These are phyloP conservation scores for Aspergillus latus DNA, from an alignment of 2,329 filamentous ascomycete species.

Conservation along the genomic window DNA sequence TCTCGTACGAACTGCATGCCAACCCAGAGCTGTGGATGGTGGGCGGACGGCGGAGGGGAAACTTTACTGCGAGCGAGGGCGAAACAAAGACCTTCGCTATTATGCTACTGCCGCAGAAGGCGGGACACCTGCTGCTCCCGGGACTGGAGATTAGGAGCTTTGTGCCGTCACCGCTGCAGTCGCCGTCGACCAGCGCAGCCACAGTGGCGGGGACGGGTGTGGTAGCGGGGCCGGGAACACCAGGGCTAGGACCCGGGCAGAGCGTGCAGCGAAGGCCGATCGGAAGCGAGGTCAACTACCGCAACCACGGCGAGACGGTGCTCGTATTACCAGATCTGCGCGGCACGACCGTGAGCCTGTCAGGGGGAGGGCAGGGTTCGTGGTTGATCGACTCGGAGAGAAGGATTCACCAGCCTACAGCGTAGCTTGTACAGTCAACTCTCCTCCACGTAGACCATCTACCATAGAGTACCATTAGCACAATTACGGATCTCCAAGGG, in stretches of 20 bases:
- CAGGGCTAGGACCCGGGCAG: not conserved
- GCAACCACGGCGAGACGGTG: slow-evolving; percentile 74
- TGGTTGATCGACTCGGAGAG: slow-evolving; percentile 65
- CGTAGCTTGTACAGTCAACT: not conserved
- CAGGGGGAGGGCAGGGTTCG: slow-evolving; percentile 59
- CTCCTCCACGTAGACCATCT: not conserved
- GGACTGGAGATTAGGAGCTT: slow-evolving; percentile 71
- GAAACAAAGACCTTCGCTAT: slow-evolving; percentile 60
- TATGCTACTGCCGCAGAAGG: slow-evolving; percentile 74
- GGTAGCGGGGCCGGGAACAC: not conserved
- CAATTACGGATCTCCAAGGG: too few species aligned
- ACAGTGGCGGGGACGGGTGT: slow-evolving; percentile 18
- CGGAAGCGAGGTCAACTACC: slow-evolving; percentile 75
- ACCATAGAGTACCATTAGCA: not conserved
- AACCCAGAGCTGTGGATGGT: slow-evolving; percentile 78
- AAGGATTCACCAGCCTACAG: slow-evolving; percentile 15
- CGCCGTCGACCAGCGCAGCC: slow-evolving; percentile 19
- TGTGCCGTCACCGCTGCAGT: slow-evolving; percentile 42
- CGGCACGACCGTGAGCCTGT: slow-evolving; percentile 70
- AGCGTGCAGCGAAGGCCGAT: slow-evolving; percentile 36
- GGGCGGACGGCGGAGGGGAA: slow-evolving; percentile 75
- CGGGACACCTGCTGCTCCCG: slow-evolving; percentile 77
- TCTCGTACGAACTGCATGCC: slow-evolving; percentile 78
- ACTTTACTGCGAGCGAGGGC: slow-evolving; percentile 59
- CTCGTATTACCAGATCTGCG: slow-evolving; percentile 69